phyloP scores from a whole-genome alignment of 345 rosid species.

The Eucalyptus erythrocorys region DNA sequence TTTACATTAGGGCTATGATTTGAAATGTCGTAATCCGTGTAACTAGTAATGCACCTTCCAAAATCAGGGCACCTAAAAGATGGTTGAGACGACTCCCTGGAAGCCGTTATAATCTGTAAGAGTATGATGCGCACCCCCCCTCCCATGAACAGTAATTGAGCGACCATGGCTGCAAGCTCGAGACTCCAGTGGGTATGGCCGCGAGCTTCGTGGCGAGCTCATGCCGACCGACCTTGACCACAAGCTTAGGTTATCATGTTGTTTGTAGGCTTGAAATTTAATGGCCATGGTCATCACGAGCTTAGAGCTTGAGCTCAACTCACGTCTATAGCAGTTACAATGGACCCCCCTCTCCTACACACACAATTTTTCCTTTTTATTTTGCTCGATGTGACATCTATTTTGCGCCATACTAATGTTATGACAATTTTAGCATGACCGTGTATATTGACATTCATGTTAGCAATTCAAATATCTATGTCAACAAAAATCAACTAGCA shows the following conservation, averaged over 20 bases:
- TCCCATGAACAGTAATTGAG: neutral
- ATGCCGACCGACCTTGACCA: neutral
- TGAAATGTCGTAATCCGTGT: neutral
- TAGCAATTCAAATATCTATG: neutral
- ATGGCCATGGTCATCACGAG: neutral
- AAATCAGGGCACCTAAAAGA: neutral
- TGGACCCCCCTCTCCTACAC: neutral
- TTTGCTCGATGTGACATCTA: neutral
- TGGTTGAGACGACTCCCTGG: neutral
- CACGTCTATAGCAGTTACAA: neutral
- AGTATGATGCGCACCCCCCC: neutral
- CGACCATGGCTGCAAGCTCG: neutral
- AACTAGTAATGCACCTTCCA: neutral
- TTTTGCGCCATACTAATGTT: neutral
- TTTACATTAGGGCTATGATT: neutral
- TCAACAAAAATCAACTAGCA: neutral
- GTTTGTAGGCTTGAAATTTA: neutral
- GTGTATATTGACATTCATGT: neutral
- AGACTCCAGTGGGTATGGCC: neutral
- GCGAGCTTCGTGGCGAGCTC: neutral
- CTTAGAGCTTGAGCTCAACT: neutral
- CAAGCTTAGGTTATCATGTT: neutral
- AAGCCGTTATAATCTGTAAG: neutral
- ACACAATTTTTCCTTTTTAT: neutral
- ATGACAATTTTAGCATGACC: rapidly evolving